phyloP scores from a whole-genome alignment of 495 filamentous ascomycete species.

The Aspergillus homomorphus region DNA sequence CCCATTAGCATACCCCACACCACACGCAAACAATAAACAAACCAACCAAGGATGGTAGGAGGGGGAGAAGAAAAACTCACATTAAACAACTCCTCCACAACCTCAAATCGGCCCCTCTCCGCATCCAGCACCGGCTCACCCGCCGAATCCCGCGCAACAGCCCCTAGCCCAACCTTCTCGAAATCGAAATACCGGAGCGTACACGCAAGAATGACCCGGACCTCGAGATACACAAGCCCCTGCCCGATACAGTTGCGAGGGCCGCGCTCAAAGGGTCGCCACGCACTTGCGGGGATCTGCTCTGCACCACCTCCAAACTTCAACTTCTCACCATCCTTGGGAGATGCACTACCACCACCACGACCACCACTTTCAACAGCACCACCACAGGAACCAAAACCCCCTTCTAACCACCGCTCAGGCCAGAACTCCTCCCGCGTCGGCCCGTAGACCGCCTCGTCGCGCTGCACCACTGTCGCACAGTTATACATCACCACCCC shows the following conservation, averaged over 20 bases:
- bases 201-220: slow-evolving; percentile 37
- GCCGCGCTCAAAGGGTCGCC: slow-evolving; percentile 47
- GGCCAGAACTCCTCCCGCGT: slow-evolving; percentile 20
- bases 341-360: too few relatives aligned
- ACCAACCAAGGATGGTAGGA: too few relatives aligned
- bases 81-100: slow-evolving; percentile 41
- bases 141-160: slow-evolving; percentile 20
- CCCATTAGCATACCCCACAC: background rate
- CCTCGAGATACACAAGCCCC: slow-evolving; percentile 44
- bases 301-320: background rate
- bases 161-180: slow-evolving; percentile 44
- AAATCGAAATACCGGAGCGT: slow-evolving; percentile 41
- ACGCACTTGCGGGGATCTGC: slow-evolving; percentile 31
- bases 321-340: slow-evolving; percentile 6
- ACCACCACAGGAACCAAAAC: background rate
- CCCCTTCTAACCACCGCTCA: slow-evolving; percentile 23
- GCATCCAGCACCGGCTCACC: slow-evolving; percentile 26
- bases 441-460: slow-evolving; percentile 18
- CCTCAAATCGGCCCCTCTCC: slow-evolving; percentile 42
- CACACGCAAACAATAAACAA: background rate
- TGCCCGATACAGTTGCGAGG: slow-evolving; percentile 51
- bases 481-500: slow-evolving; percentile 26
- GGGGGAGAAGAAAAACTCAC: slow-evolving; percentile 29
- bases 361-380: background rate
- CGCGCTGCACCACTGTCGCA: slow-evolving; percentile 22